Base-by-base conservation (phyloP, 345 rosid genomes). In the Stellera chamaejasme region DNA sequence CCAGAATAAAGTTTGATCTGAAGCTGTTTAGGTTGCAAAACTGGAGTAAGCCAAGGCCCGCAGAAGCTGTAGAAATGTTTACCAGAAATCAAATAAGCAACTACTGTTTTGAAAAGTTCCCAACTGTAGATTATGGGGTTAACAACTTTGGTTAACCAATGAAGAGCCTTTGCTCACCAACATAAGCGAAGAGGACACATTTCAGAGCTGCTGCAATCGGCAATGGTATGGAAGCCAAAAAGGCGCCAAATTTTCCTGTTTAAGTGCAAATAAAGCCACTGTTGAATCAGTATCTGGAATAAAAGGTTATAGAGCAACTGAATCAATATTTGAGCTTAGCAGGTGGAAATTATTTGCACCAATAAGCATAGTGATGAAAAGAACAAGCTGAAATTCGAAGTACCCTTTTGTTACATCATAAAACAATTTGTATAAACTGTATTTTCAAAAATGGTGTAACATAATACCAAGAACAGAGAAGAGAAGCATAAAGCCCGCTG, bases 161-260 rank as follows among this genome's bases (percentile, higher is more conserved):
- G 46, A 32, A 46, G 26, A 66, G 48, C 28, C 13, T n/a, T 56
- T 61, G 59, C 94, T 25, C 84, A 93, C 97, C 93, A 2, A 86
- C 91, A 55, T 88, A 88, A 23, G 84, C 91, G 44, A 79, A 88
- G 39, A 93, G 83, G 52, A 93, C 78, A 59, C 99, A 93, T 65
- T 86, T 82, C 57, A 86, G 9, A 46, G 97, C 97, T 39, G 96
- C 97, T 14, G 87, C 43, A 41, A 93, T 84, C 0, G 96, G 96
- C 60, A 88, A 61, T 3, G 94, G 97, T 68, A 89, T 82, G 0
- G 97, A 93, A 43, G 97, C 97, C 59, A 89, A 70, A 75, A 93
- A 71, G 39, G 97, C 91, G n/a, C 99, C 91, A 15, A 86, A 89
- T 76, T 89, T 88, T 50, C 97, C 96, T 92, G 82, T 63, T 55